These are phyloP conservation scores for Anacardium occidentale DNA, from an alignment of 345 rosid genomes.

Conservation along the genomic window DNA sequence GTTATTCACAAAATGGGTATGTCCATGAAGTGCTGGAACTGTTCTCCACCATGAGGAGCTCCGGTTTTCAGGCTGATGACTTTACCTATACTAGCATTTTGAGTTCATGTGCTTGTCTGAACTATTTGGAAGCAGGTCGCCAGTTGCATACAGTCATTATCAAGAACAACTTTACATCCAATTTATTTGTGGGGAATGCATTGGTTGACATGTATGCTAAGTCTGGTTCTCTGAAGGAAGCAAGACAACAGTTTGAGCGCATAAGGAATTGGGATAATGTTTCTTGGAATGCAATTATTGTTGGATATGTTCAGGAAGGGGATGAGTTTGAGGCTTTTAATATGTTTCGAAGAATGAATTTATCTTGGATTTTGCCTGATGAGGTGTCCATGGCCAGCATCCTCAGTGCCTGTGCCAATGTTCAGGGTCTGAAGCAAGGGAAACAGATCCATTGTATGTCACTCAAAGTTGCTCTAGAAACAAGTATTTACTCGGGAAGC, in stretches of 20 bases:
- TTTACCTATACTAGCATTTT: conserved; percentile 83
- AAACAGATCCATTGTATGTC: conserved; percentile 68
- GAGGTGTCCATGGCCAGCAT: conserved; percentile 78
- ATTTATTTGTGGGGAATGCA: conserved; percentile 83
- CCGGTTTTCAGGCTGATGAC: conserved; percentile 70
- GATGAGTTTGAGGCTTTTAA: conserved; percentile 65
- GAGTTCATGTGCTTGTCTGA: conserved; percentile 75
- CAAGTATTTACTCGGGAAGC: conserved; percentile 76
- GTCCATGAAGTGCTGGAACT: conserved; percentile 49
- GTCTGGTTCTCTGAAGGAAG: conserved; percentile 64
- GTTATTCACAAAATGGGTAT: conserved; percentile 71
- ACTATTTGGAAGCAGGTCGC: conserved; percentile 52
- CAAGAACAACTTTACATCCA: conserved; percentile 52
- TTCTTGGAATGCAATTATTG: conserved; percentile 94
- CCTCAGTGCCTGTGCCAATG: conserved; percentile 76
- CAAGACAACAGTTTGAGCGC: conserved; percentile 67
- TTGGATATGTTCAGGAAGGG: conserved; percentile 79
- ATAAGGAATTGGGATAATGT: conserved; percentile 54
- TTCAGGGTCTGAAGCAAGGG: conserved; percentile 57
- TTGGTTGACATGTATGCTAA: conserved; percentile 95
- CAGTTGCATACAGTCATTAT: conserved; percentile 72
- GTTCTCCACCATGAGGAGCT: conserved; percentile 59
- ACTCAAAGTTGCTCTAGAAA: conserved; percentile 65
- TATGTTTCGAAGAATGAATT: conserved; percentile 65
- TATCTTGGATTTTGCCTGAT: conserved; percentile 52